Conservation (phyloP, 2,329 filamentous ascomycete genomes). For the Pezicula rhizophila region DNA sequence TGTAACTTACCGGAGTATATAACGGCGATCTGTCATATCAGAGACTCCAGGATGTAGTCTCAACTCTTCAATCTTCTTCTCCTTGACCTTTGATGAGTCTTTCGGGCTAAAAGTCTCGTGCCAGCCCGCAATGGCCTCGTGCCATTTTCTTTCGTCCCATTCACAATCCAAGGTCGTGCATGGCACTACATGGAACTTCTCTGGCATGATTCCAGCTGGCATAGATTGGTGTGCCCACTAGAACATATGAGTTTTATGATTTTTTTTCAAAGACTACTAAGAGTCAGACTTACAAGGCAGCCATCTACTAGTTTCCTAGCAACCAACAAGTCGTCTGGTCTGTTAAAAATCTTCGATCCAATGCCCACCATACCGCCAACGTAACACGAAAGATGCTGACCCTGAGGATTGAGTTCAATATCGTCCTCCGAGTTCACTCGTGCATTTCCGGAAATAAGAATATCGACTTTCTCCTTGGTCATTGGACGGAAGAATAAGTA, state of each 20-base stretch:
- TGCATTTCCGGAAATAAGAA: conserved; percentile 42
- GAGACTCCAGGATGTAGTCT: conserved; percentile 1
- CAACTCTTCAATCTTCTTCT: neutral
- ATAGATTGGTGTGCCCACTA: conserved; percentile 49
- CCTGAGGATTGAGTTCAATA: conserved; percentile 12
- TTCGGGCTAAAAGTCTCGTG: neutral
- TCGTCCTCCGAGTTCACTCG: conserved; percentile 12
- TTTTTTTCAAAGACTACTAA: too few relatives aligned
- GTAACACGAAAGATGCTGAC: conserved; percentile 65
- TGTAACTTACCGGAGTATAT: conserved; percentile 46
- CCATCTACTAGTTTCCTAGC: conserved; percentile 52
- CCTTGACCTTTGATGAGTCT: neutral
- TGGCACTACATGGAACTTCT: conserved; percentile 36
- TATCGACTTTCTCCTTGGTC: conserved; percentile 34
- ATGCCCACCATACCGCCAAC: conserved; percentile 63
- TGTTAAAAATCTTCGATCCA: conserved; percentile 52
- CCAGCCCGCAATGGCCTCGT: neutral
- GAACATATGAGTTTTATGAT: too few relatives aligned
- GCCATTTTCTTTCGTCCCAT: conserved; percentile 45
- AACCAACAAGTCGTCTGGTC: conserved; percentile 44
- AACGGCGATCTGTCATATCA: conserved; percentile 23
- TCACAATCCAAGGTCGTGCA: conserved; percentile 10
- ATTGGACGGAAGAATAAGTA: conserved; percentile 36
- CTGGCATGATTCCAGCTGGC: conserved; percentile 54
- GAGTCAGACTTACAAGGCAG: conserved; percentile 34